phyloP scores from a whole-genome alignment of 1,284 basidiomycete genomes.

The Marasmius oreades region DNA sequence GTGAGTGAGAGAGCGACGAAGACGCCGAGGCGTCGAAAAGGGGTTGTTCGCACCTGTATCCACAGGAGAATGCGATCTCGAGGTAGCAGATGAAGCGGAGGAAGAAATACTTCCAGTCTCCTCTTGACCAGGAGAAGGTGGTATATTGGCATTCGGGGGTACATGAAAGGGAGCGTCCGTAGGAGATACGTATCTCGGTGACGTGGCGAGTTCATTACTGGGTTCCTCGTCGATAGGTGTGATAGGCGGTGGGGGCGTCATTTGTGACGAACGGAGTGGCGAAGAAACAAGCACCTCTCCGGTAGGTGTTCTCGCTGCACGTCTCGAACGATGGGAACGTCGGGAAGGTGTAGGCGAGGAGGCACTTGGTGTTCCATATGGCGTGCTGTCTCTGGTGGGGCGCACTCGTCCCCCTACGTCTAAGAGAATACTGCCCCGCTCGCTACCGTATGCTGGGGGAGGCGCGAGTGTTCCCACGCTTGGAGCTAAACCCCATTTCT shows the following conservation, averaged over 20 bases:
- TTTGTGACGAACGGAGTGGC: conserved; percentile 47
- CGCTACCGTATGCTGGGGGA: conserved; percentile 92
- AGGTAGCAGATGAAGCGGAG: conserved; percentile 38
- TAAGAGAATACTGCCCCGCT: conserved; percentile 89
- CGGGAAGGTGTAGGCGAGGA: conserved; percentile 51
- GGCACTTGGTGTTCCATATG: conserved; percentile 40
- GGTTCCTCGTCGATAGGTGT: conserved; percentile 70
- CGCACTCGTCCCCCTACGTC: conserved; percentile 76
- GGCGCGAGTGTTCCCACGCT: conserved; percentile 94
- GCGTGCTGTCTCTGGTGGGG: conserved; percentile 35
- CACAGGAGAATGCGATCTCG: conserved; percentile 50
- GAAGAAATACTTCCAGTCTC: conserved; percentile 31
- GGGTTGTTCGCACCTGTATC: conserved; percentile 72
- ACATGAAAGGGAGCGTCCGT: conserved; percentile 61
- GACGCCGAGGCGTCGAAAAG: conserved; percentile 68
- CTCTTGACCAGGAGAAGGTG: conserved; percentile 38
- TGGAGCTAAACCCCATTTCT: conserved; percentile 96
- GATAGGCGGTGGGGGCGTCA: conserved; percentile 72
- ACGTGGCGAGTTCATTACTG: conserved; percentile 44
- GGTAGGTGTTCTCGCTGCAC: conserved; percentile 37
- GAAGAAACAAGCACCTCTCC: conserved; percentile 52
- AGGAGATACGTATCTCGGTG: conserved; percentile 59
- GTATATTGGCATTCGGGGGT: conserved; percentile 46
- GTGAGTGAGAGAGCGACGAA: conserved; percentile 56
- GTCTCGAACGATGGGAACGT: conserved; percentile 57